These are phyloP conservation scores for Citrus medica DNA, from an alignment of 345 rosid genomes.

Conservation along the genomic window DNA sequence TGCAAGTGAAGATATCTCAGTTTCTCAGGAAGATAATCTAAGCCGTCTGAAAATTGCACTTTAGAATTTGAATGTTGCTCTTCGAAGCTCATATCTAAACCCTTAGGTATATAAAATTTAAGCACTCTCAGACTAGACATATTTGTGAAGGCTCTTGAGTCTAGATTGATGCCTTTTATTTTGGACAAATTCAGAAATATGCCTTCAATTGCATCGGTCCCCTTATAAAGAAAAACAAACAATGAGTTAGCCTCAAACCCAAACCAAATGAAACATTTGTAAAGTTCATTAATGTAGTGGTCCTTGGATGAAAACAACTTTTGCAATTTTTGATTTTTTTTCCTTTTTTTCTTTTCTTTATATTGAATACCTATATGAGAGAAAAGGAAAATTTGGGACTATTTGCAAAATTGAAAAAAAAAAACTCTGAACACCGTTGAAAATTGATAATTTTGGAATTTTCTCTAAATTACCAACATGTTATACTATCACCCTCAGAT, in stretches of 20 bases:
- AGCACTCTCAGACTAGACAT: neutral
- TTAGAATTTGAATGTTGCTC: neutral
- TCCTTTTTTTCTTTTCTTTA: too few relatives aligned
- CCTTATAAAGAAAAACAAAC: neutral
- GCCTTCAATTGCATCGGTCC: neutral
- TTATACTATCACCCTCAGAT: too few relatives aligned
- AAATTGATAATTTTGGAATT: too few relatives aligned
- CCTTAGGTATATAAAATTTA: neutral
- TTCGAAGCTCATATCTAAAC: neutral
- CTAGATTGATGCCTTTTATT: neutral
- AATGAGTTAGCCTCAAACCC: neutral
- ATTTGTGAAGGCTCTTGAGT: neutral
- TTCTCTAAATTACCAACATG: too few relatives aligned
- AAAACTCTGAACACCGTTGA: too few relatives aligned
- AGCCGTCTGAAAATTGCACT: neutral
- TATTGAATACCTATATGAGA: too few relatives aligned
- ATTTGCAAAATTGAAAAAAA: too few relatives aligned
- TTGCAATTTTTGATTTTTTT: too few relatives aligned
- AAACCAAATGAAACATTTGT: too few relatives aligned
- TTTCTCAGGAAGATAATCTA: neutral
- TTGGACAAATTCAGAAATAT: neutral
- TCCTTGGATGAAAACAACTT: neutral
- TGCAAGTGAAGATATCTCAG: neutral
- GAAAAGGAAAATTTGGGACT: too few relatives aligned
- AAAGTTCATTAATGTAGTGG: too few relatives aligned